phyloP scores from a whole-genome alignment of 2,329 filamentous ascomycete species.

The Ophiocordyceps camponoti-leonardi region DNA sequence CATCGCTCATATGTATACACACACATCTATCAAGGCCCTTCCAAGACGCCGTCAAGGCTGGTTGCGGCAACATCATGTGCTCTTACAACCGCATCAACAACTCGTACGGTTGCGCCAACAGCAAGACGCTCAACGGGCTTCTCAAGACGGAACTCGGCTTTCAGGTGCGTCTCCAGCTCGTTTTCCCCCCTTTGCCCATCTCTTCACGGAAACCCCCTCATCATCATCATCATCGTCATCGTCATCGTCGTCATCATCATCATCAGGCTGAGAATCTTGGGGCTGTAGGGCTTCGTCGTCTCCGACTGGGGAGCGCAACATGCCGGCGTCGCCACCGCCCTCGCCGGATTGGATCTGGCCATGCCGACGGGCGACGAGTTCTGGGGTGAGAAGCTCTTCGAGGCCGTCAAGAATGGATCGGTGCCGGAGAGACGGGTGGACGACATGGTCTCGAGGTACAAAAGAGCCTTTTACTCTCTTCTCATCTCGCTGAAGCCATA shows the following conservation, averaged over 20 bases:
- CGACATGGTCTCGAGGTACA: constrained; percentile 55
- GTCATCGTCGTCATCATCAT: too few relatives aligned
- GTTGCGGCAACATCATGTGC: constrained; percentile 44
- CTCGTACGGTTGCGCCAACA: constrained; percentile 40
- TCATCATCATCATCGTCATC: too few relatives aligned
- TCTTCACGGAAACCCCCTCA: too few relatives aligned
- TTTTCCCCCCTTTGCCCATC: too few relatives aligned
- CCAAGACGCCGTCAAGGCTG: constrained; percentile 46
- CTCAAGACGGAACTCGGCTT: constrained; percentile 71
- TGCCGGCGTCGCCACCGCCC: constrained; percentile 59
- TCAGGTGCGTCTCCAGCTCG: constrained; percentile 18
- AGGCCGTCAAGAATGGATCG: constrained; percentile 65
- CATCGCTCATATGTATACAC: background rate
- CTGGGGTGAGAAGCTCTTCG: constrained; percentile 71
- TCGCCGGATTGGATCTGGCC: constrained; percentile 66
- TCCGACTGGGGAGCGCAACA: constrained; percentile 72
- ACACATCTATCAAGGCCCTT: constrained; percentile 38
- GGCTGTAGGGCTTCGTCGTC: constrained; percentile 79
- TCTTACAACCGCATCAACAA: constrained; percentile 58
- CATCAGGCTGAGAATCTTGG: too few relatives aligned
- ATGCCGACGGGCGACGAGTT: constrained; percentile 19
- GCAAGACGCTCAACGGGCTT: constrained; percentile 60
- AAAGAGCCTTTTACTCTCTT: background rate
- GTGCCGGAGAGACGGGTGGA: constrained; percentile 72
- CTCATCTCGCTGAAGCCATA: background rate